Evolutionary conservation across 2,329 filamentous ascomycete genomes (phyloP).

Genomic region (Cercospora beticola): DNA sequence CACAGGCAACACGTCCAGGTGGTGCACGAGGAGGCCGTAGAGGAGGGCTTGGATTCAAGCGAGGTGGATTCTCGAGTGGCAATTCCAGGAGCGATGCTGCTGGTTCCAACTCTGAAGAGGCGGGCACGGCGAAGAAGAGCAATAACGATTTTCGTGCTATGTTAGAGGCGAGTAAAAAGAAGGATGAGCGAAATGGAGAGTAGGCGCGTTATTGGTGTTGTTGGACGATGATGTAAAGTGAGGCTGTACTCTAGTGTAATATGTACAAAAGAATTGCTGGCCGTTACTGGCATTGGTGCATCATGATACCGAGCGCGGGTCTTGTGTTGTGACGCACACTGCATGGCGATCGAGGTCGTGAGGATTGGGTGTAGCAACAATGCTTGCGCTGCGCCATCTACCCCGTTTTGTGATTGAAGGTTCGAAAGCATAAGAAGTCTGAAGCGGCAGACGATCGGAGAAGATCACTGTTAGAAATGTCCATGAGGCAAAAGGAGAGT

Average conservation of each 20-base stretch:
- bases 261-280: not conserved
- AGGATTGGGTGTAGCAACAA: not conserved
- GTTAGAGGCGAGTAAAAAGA: slow-evolving; percentile 46
- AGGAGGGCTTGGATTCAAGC: slow-evolving; percentile 53
- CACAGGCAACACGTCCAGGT: slow-evolving; percentile 45
- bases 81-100: slow-evolving; percentile 26
- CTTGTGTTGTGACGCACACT: not conserved
- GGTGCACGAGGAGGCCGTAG: slow-evolving; percentile 47
- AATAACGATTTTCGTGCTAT: slow-evolving; percentile 60
- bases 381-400: not conserved
- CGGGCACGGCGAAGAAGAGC: slow-evolving; percentile 48
- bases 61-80: slow-evolving; percentile 36
- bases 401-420: not conserved
- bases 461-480: not conserved
- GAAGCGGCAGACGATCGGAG: not conserved
- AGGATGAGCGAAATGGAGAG: slow-evolving; percentile 28
- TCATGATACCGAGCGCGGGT: not conserved
- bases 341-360: not conserved
- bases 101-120: slow-evolving; percentile 28
- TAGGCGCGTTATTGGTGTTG: not conserved
- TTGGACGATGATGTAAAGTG: not conserved
- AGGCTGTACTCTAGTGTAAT: slow-evolving; percentile 7
- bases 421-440: not conserved
- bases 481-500: not conserved
- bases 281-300: not conserved